A percentile compares a stretch with the other conserved stretches of the same genome.
Evolutionary conservation across 805 yeast species (phyloP).

Genomic region (Lipomyces spencermartinsiae): DNA sequence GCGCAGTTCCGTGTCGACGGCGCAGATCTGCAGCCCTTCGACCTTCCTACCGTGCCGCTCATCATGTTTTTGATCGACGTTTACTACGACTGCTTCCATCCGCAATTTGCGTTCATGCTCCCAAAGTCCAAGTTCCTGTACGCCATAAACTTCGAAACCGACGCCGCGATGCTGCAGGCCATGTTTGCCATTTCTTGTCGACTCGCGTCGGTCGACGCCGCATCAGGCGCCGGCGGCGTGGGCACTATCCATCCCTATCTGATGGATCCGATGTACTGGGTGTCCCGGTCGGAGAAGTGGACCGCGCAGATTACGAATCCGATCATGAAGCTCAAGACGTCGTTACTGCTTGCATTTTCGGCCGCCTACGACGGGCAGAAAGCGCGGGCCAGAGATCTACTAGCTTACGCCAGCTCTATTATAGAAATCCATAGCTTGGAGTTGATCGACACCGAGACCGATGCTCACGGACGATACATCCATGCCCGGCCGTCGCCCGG

Average conservation of each 20-base stretch:
- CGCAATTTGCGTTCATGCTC: constrained; percentile 30
- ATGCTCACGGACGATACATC: constrained; percentile 17
- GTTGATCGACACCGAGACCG: constrained; percentile 22
- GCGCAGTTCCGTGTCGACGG: constrained; percentile 6
- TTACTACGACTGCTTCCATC: constrained; percentile 34
- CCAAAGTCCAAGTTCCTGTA: constrained; percentile 25
- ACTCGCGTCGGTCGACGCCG: constrained; percentile 8
- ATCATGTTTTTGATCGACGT: constrained; percentile 26
- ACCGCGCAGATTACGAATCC: constrained; percentile 17
- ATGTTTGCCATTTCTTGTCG: constrained; percentile 35
- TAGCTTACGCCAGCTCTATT: constrained; percentile 18
- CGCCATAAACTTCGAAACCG: constrained; percentile 21
- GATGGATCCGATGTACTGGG: constrained; percentile 37
- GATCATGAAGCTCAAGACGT: constrained; percentile 20
- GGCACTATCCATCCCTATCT: constrained; percentile 19
- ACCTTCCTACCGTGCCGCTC: constrained; percentile 26
- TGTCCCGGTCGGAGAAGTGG: constrained; percentile 35
- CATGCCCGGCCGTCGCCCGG: background rate
- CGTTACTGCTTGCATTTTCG: constrained; percentile 27
- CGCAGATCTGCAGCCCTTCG: constrained; percentile 18
- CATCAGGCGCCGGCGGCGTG: background rate
- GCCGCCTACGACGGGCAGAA: constrained; percentile 31
- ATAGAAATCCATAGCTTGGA: constrained; percentile 25
- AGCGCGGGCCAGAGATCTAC: constrained; percentile 26
- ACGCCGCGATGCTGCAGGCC: constrained; percentile 34